Evolutionary conservation across 2,329 filamentous ascomycete species (phyloP).

Genomic region (Alternaria brassicae): DNA sequence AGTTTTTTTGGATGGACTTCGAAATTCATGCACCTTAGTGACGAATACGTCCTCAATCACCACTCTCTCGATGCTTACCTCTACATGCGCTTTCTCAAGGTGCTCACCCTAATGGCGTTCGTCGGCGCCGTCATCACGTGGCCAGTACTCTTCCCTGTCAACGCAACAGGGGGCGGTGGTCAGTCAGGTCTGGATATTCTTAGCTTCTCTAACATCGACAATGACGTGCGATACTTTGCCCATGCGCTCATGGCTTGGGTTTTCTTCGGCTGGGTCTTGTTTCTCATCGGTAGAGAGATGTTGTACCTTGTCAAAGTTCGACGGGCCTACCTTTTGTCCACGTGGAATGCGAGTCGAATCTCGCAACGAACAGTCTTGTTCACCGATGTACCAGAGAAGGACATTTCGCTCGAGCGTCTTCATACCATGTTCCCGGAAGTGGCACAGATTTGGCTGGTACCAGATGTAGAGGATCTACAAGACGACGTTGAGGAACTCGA

Average conservation of each 20-base stretch:
- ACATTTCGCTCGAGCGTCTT: constrained; percentile 48
- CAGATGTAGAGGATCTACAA: constrained; percentile 54
- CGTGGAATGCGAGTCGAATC: constrained; percentile 53
- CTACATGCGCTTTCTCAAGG: constrained; percentile 56
- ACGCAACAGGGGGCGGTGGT: constrained; percentile 50
- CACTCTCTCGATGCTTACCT: constrained; percentile 59
- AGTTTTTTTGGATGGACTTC: constrained; percentile 63
- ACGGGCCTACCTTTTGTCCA: constrained; percentile 56
- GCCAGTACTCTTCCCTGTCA: constrained; percentile 57
- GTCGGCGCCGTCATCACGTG: constrained; percentile 55
- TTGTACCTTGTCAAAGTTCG: constrained; percentile 56
- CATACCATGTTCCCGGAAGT: constrained; percentile 51
- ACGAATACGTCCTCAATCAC: constrained; percentile 56
- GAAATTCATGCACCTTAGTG: constrained; percentile 53
- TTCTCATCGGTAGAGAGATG: constrained; percentile 55
- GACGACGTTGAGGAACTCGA: constrained; percentile 54
- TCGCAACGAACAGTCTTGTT: constrained; percentile 59
- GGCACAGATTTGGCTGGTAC: constrained; percentile 56
- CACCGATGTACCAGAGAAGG: constrained; percentile 53
- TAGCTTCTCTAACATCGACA: constrained; percentile 32
- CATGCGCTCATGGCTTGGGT: constrained; percentile 54
- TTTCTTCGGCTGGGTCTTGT: constrained; percentile 54
- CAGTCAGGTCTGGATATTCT: constrained; percentile 49
- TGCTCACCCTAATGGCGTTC: constrained; percentile 53
- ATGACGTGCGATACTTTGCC: constrained; percentile 50